Evolutionary conservation across 495 filamentous ascomycete genomes (phyloP), one percentile per base, ranked within the genome.

Genomic region (Pyronema domesticum): DNA sequence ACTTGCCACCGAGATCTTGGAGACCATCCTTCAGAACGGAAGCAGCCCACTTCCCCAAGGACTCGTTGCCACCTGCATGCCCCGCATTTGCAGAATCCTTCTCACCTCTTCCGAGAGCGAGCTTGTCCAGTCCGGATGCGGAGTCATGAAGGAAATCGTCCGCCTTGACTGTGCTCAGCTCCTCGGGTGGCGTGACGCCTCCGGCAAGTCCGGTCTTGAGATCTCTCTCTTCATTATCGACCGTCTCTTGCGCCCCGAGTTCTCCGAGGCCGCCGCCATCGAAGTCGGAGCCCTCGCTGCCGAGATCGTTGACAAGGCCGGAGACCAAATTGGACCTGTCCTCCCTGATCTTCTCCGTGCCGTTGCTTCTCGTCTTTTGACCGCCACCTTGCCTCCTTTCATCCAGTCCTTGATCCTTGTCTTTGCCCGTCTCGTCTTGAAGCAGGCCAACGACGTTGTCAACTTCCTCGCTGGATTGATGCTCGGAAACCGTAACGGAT

Each of bases 241-340:
- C 66, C 83, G 89, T n/a, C 74, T 98, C 5, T 75, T 98, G 17
- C 80, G 82, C 1, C 83, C 86, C 0, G 68, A 75, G 1, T 80
- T 95, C 33, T 83, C 88, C 50, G 91, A 96, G 59, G 84, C 84
- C 52, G 84, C 87, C 7, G 91, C 93, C n/a, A 83, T 86, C 6
- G 93, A 96, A 69, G 88, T 98, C 23, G 91, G 91, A 55, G 86
- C 89, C 30, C 76, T 98, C 48, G 91, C 91, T 0, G 91, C 89
- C 0, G 91, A 95, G 65, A 71, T 96, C 55, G 93, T 98, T 6
- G 93, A 96, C 68, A 89, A 85, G 61, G 58, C 59, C 9, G 58
- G 82, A 19, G 88, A 95, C 59, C 76, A 83, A 45, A 79, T 98
- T 15, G 91, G 91, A 3, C 89, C 88, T 7, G 94, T 85, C 61